Evolutionary conservation across 192 early-diverging fungal genomes (phyloP), one percentile per base, ranked within the genome.

Genomic region (Thamnidium elegans): DNA sequence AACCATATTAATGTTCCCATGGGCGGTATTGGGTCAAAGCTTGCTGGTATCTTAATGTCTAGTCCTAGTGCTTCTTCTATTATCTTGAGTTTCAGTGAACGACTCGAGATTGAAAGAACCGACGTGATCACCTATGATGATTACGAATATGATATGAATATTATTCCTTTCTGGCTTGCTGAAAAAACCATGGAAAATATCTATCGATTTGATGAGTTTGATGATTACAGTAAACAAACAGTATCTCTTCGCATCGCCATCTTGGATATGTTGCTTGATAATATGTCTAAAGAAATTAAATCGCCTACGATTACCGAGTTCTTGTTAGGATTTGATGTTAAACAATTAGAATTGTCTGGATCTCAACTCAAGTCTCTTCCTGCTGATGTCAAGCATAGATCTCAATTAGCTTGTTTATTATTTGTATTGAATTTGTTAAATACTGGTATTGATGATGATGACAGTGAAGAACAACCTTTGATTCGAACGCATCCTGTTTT

Each of bases 251-350:
- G 91, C 0, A 76, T 93, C 44, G 89, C 92, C 6, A 90, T 97
- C 45, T 73, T 97, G 48, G 90, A 96, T 50, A 72, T 98, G 58
- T 75, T 99, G 45, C 69, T 97, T 13, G 83, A 84, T 15, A 98
- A 95, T 71, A 55, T 92, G 8, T 64, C 71, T 7, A 70, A 75
- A 1, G 59, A 73, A 6, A 76, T 78, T 58, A 76, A 81, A 5
- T 76, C 83, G 13, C 90, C 94, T 0, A 92, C 87, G 0, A 77
- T 98, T 50, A 85, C 94, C 14, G 95, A 98, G 72, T 97, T 90
- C 55, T 76, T 99, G 50, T 80, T 99, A 3, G 97, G 97, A 2
- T 96, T 88, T 62, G 77, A 89, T 66, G 62, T 84, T 20, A 63
- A 68, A 9, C 76, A 78, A 1, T 74, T 72, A 21, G 77, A 43